A percentile compares a stretch with the other conserved stretches of the same genome.
These are phyloP conservation scores for Torulaspora pretoriensis DNA, from an alignment of 1,139 yeast genomes.

Conservation along the genomic window DNA sequence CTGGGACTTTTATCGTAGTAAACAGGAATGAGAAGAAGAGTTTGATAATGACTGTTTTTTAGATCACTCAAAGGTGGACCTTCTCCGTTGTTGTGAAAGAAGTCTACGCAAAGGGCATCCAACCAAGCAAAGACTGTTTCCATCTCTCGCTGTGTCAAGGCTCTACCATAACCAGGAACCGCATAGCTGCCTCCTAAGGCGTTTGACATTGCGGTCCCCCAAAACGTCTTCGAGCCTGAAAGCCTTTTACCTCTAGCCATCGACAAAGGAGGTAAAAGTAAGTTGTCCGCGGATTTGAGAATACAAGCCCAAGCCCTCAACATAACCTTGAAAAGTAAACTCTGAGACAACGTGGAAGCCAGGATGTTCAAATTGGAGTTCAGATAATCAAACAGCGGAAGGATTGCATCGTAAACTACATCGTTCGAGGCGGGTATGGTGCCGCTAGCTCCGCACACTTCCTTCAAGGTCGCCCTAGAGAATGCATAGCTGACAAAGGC, in stretches of 20 bases:
- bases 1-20: conserved; percentile 56
- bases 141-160: conserved; percentile 56
- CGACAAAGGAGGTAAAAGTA: conserved; percentile 67
- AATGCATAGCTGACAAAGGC: conserved; percentile 44
- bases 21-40: conserved; percentile 59
- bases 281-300: conserved; percentile 57
- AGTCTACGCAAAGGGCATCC: conserved; percentile 58
- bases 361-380: conserved; percentile 65
- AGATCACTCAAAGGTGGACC: conserved; percentile 71
- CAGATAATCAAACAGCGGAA: conserved; percentile 71
- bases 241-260: conserved; percentile 45
- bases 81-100: conserved; percentile 77
- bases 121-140: conserved; percentile 74
- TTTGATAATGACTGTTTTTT: conserved; percentile 62
- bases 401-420: conserved; percentile 62
- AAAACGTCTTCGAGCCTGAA: conserved; percentile 40
- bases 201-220: conserved; percentile 25
- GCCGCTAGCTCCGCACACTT: conserved; percentile 52
- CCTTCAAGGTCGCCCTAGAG: conserved; percentile 47
- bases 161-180: conserved; percentile 50
- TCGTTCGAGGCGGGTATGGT: conserved; percentile 46
- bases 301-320: conserved; percentile 71
- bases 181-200: conserved; percentile 36
- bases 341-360: conserved; percentile 59
- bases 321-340: conserved; percentile 63